Conservation (phyloP, 495 filamentous ascomycete species). For the Corynascus novoguineensis region DNA sequence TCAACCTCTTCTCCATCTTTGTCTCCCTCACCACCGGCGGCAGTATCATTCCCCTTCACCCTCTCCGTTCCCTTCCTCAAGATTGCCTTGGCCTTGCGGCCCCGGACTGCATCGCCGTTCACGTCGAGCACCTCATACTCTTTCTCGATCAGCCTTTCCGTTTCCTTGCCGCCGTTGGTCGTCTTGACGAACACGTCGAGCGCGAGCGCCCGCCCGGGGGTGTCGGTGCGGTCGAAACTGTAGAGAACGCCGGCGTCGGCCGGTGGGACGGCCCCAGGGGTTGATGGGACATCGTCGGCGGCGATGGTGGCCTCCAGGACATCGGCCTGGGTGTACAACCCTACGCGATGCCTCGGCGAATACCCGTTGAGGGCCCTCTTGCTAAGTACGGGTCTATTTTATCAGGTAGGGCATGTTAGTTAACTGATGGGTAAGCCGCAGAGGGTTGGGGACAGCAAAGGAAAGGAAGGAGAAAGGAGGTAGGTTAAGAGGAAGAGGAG, state of each 20-base stretch:
- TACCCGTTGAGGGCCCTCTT: constrained; percentile 31
- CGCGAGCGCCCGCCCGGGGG: constrained; percentile 33
- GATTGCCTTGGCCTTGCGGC: constrained; percentile 34
- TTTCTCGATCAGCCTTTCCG: constrained; percentile 43
- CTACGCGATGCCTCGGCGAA: constrained; percentile 34
- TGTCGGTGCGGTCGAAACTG: constrained; percentile 40
- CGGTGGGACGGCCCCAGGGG: constrained; percentile 20
- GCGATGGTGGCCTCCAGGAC: constrained; percentile 24
- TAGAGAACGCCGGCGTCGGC: constrained; percentile 29
- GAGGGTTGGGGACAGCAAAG: too few species aligned
- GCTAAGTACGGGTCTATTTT: constrained; percentile 12
- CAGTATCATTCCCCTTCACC: background rate
- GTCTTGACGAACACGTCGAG: constrained; percentile 43
- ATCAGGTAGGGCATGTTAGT: background rate
- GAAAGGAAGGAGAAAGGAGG: background rate
- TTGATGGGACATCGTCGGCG: background rate
- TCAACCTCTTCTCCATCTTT: constrained; percentile 29
- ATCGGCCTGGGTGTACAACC: constrained; percentile 30
- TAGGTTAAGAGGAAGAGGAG: background rate
- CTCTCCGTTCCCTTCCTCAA: constrained; percentile 2
- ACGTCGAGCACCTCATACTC: constrained; percentile 46
- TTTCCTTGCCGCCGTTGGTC: constrained; percentile 31
- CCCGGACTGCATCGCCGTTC: constrained; percentile 40
- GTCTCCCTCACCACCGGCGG: background rate
- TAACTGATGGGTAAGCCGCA: background rate